These are phyloP conservation scores for Apiotrichum porosum DNA, from an alignment of 1,284 basidiomycete species.

Conservation along the genomic window DNA sequence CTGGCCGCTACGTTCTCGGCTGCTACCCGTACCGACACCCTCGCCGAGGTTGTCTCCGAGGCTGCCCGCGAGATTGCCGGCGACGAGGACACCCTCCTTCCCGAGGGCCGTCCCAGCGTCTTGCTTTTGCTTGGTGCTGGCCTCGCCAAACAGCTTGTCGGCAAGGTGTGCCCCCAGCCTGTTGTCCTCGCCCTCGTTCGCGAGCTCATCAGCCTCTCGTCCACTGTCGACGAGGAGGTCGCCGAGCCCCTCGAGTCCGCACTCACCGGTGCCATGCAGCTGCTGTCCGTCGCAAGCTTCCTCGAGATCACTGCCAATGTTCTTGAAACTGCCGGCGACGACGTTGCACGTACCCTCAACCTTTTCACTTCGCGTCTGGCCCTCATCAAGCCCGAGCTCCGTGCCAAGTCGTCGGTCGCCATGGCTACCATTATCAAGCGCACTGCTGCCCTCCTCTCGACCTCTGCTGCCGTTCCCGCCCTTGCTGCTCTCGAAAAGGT, in stretches of 20 bases:
- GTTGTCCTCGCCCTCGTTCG: conserved; percentile 33
- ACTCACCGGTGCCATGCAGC: conserved; percentile 41
- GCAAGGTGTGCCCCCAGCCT: conserved; percentile 31
- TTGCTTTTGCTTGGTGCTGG: conserved; percentile 59
- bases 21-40: conserved; percentile 53
- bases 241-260: conserved; percentile 16
- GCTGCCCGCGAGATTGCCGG: conserved; percentile 56
- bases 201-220: conserved; percentile 34
- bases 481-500: conserved; percentile 61
- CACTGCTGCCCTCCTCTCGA: conserved; percentile 53
- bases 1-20: conserved; percentile 60
- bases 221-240: conserved; percentile 20
- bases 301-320: conserved; percentile 41
- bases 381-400: conserved; percentile 58
- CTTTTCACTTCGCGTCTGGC: conserved; percentile 64
- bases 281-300: conserved; percentile 60
- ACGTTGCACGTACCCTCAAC: conserved; percentile 40
- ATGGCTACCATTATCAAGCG: conserved; percentile 52
- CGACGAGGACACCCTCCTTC: conserved; percentile 20
- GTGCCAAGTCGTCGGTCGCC: conserved; percentile 55
- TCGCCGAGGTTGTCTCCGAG: conserved; percentile 66
- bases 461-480: conserved; percentile 46
- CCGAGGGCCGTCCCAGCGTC: conserved; percentile 41
- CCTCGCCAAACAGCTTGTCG: conserved; percentile 25
- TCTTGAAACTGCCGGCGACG: conserved; percentile 26